A percentile compares a stretch with the other conserved stretches of the same genome.
Conservation (phyloP, 1,284 basidiomycete species). For the Phellinidium pouzarii region DNA sequence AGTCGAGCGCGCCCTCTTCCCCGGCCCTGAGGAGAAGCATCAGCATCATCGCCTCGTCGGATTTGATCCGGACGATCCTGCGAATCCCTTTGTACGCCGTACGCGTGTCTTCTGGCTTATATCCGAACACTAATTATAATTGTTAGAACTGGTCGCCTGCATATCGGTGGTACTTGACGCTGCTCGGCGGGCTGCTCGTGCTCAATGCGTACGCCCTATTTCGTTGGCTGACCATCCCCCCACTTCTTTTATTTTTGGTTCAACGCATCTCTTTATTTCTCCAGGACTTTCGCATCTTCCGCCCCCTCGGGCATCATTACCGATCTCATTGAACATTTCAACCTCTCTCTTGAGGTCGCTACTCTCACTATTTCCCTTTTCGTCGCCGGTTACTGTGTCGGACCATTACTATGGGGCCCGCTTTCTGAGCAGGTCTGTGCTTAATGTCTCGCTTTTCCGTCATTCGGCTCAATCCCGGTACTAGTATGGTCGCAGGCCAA, state of each 20-base stretch:
- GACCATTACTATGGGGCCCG: slow-evolving; percentile 43
- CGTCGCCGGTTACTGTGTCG: slow-evolving; percentile 41
- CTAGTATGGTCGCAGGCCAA: slow-evolving; percentile 31
- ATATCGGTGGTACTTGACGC: slow-evolving; percentile 62
- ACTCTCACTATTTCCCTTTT: slow-evolving; percentile 36
- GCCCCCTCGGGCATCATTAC: slow-evolving; percentile 44
- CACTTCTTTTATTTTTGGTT: background rate
- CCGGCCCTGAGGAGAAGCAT: slow-evolving; percentile 16
- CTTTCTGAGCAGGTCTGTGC: slow-evolving; percentile 39
- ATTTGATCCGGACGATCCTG: slow-evolving; percentile 33
- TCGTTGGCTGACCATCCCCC: background rate
- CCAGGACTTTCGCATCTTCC: slow-evolving; percentile 56
- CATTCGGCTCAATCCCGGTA: background rate
- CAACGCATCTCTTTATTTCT: slow-evolving; percentile 15
- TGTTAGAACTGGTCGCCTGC: slow-evolving; percentile 48
- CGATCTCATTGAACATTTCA: slow-evolving; percentile 44
- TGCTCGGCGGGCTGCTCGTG: slow-evolving; percentile 52
- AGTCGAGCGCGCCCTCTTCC: slow-evolving; percentile 14
- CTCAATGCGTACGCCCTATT: slow-evolving; percentile 52
- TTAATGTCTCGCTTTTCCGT: no score
- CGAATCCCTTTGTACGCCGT: slow-evolving; percentile 36
- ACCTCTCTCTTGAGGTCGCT: slow-evolving; percentile 45
- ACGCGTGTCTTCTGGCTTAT: background rate
- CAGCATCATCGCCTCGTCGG: slow-evolving; percentile 29
- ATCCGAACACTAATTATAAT: background rate